Conservation (phyloP, 2,329 filamentous ascomycete genomes). For the Lecanicillium sp. region DNA sequence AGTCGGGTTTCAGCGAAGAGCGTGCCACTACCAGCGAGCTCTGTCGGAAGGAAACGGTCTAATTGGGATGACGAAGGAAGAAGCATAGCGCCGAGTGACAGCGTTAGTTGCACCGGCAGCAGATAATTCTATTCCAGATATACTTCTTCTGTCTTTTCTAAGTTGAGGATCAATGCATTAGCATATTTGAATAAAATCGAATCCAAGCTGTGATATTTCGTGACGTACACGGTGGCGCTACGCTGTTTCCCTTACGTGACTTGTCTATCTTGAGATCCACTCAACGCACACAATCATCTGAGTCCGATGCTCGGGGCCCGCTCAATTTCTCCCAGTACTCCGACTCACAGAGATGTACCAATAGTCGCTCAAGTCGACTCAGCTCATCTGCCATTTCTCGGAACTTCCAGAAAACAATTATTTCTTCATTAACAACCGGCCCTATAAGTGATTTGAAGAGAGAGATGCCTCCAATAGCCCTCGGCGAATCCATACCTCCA, state of each 20-base stretch:
- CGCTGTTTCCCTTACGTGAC: neutral
- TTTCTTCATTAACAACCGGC: too few species aligned
- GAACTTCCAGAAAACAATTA: neutral
- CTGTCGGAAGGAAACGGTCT: slow-evolving; percentile 34
- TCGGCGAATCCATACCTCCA: slow-evolving; percentile 69
- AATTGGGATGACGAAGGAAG: slow-evolving; percentile 43
- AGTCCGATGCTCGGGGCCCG: slow-evolving; percentile 10
- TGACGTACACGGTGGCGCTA: too few species aligned
- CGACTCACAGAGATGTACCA: slow-evolving; percentile 3
- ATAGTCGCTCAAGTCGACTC: neutral
- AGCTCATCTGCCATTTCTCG: neutral
- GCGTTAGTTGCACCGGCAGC: slow-evolving; percentile 54
- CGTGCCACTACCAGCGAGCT: slow-evolving; percentile 36
- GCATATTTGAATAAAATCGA: too few species aligned
- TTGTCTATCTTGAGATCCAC: slow-evolving; percentile 7
- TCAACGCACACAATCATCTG: neutral
- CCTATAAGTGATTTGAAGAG: neutral
- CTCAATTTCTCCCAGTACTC: slow-evolving; percentile 1
- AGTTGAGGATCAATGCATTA: too few species aligned
- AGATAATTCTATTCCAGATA: too few species aligned
- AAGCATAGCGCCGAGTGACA: slow-evolving; percentile 55
- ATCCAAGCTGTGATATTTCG: too few species aligned
- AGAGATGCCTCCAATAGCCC: slow-evolving; percentile 42
- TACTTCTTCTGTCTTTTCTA: too few species aligned
- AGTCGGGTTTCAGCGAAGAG: slow-evolving; percentile 27